A percentile compares a stretch with the other conserved stretches of the same genome.
Evolutionary conservation across 805 yeast species (phyloP).

Genomic region (Blastobotrys chiropterorum): DNA sequence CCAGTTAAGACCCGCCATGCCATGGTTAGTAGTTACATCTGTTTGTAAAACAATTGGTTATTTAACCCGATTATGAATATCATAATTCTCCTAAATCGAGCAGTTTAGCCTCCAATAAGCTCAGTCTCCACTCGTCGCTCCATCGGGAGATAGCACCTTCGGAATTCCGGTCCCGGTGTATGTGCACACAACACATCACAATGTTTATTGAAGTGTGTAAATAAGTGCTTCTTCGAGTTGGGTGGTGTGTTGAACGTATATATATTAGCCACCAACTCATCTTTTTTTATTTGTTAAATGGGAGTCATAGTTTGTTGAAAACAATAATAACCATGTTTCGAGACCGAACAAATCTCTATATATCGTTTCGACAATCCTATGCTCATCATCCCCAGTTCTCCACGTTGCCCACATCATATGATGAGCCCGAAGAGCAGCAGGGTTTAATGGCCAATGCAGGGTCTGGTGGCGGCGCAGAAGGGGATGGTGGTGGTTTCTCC

Average conservation of each 20-base stretch:
- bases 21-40: no score
- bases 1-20: no score
- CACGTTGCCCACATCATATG: conserved; percentile 31
- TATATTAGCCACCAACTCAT: not conserved
- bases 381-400: conserved; percentile 50
- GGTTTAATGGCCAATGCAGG: conserved; percentile 41
- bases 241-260: not conserved
- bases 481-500: conserved; percentile 24
- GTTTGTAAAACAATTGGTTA: no score
- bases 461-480: conserved; percentile 24
- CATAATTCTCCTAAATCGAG: no score
- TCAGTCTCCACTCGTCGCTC: no score
- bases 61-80: no score
- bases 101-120: no score
- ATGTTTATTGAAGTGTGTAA: not conserved
- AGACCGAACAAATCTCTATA: conserved; percentile 86
- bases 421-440: conserved; percentile 49
- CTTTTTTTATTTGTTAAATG: not conserved
- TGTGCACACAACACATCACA: not conserved
- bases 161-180: not conserved
- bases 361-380: conserved; percentile 83
- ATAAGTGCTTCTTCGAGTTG: not conserved
- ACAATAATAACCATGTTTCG: conserved; percentile 78
- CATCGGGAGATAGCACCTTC: no score
- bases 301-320: not conserved